These are phyloP conservation scores for Emydomyces testavorans DNA, from an alignment of 2,329 filamentous ascomycete genomes.

Conservation along the genomic window DNA sequence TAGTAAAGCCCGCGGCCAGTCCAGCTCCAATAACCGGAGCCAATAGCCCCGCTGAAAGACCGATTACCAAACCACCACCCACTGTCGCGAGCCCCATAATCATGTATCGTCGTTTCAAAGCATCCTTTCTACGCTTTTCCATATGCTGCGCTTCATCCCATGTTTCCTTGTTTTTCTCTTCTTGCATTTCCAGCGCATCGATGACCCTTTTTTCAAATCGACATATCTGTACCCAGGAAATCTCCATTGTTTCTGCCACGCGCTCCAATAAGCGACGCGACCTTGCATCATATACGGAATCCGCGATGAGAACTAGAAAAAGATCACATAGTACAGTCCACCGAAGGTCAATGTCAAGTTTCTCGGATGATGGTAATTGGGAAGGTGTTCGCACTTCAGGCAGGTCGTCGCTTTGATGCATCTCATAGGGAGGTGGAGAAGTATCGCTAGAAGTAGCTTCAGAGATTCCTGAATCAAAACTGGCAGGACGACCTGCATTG, in stretches of 20 bases:
- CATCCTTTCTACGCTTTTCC: conserved; percentile 68
- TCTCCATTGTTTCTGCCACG: conserved; percentile 66
- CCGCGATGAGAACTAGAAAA: conserved; percentile 91
- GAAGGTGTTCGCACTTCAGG: conserved; percentile 72
- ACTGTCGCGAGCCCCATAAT: conserved; percentile 97
- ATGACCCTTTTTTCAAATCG: conserved; percentile 95
- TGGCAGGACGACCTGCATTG: conserved; percentile 15
- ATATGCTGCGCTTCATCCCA: conserved; percentile 97
- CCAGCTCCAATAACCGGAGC: conserved; percentile 91
- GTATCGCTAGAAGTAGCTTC: conserved; percentile 36
- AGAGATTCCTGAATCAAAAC: conserved; percentile 27
- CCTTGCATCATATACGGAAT: conserved; percentile 81
- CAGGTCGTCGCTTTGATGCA: conserved; percentile 56
- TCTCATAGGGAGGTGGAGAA: conserved; percentile 45
- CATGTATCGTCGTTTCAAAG: conserved; percentile 71
- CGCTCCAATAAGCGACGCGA: conserved; percentile 74
- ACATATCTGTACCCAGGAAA: conserved; percentile 87
- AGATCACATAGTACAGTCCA: conserved; percentile 97
- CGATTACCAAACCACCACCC: conserved; percentile 87
- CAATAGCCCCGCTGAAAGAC: conserved; percentile 79
- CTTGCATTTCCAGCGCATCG: conserved; percentile 94
- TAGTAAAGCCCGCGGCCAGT: conserved; percentile 86
- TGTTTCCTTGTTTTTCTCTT: conserved; percentile 83
- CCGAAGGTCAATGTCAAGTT: conserved; percentile 86
- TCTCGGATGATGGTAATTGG: conserved; percentile 66